Evolutionary conservation across 78 protist genomes (phyloP).

Genomic region (Dictyostelium capitatum): DNA sequence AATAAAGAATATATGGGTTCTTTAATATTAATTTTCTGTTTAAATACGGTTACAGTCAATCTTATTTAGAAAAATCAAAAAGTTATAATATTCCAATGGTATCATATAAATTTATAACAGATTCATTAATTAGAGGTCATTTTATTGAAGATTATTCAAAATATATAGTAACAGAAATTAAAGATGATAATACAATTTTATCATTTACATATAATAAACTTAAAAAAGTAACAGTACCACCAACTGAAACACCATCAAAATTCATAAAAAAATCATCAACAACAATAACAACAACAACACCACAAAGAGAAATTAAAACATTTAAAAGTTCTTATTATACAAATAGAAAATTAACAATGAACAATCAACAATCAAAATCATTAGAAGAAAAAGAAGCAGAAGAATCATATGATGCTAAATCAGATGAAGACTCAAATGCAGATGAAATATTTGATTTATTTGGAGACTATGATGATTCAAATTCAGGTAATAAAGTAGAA

Average conservation of each 20-base stretch:
- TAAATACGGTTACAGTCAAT: no score
- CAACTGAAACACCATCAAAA: no score
- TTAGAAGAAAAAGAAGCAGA: not conserved
- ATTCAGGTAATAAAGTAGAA: no score
- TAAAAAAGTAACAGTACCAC: not conserved
- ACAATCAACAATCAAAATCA: not conserved
- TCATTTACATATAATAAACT: not conserved
- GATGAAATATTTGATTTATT: no score
- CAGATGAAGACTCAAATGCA: no score
- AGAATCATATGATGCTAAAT: no score
- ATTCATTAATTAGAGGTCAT: not conserved
- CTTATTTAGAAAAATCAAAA: not conserved
- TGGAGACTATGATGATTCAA: no score
- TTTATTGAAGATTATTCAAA: not conserved
- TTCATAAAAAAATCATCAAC: no score
- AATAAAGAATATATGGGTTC: no score
- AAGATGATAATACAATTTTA: not conserved
- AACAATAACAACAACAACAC: no score
- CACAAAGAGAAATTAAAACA: not conserved
- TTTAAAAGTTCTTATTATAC: not conserved
- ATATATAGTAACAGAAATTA: not conserved
- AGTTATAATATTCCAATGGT: slow-evolving; percentile 15
- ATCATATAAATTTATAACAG: not conserved
- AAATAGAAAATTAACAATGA: slow-evolving; percentile 1
- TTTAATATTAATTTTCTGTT: no score